A percentile compares a stretch with the other conserved stretches of the same genome.
phyloP scores from a whole-genome alignment of 2,329 filamentous ascomycete species.

The Phyllosticta citriasiana region DNA sequence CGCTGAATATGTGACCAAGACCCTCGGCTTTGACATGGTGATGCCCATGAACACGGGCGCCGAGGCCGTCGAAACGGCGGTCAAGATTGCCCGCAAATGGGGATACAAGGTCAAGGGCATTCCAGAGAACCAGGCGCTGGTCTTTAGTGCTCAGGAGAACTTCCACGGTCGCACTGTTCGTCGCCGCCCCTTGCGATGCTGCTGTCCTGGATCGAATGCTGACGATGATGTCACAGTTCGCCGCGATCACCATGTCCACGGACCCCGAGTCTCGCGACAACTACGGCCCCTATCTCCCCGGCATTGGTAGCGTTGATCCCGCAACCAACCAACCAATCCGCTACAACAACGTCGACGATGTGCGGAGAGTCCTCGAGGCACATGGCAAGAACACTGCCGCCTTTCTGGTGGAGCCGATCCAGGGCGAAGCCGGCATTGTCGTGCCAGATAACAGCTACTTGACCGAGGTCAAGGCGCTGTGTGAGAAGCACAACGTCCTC shows the following conservation, averaged over 20 bases:
- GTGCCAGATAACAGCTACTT: slow-evolving; percentile 90
- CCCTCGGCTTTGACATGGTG: slow-evolving; percentile 96
- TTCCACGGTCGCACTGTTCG: slow-evolving; percentile 91
- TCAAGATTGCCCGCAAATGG: slow-evolving; percentile 97
- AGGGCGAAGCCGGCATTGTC: slow-evolving; percentile 94
- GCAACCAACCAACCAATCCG: slow-evolving; percentile 67
- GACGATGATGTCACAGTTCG: slow-evolving; percentile 50
- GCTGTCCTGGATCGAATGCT: background rate
- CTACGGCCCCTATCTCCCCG: slow-evolving; percentile 91
- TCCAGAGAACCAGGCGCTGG: slow-evolving; percentile 68
- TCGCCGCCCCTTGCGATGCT: slow-evolving; percentile 12
- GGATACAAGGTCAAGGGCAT: slow-evolving; percentile 95
- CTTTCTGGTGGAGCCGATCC: slow-evolving; percentile 92
- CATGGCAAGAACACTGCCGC: slow-evolving; percentile 81
- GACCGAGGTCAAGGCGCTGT: slow-evolving; percentile 66
- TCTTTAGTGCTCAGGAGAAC: slow-evolving; percentile 81
- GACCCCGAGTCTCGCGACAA: slow-evolving; percentile 94
- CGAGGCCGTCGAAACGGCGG: slow-evolving; percentile 88
- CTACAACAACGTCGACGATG: slow-evolving; percentile 75
- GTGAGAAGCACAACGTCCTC: slow-evolving; percentile 90
- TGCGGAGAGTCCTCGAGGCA: slow-evolving; percentile 67
- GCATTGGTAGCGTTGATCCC: slow-evolving; percentile 68
- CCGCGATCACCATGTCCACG: slow-evolving; percentile 87
- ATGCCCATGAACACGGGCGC: slow-evolving; percentile 97
- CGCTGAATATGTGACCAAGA: slow-evolving; percentile 79